phyloP scores from a whole-genome alignment of 2,329 filamentous ascomycete species.

The Zasmidium citrigriseum region DNA sequence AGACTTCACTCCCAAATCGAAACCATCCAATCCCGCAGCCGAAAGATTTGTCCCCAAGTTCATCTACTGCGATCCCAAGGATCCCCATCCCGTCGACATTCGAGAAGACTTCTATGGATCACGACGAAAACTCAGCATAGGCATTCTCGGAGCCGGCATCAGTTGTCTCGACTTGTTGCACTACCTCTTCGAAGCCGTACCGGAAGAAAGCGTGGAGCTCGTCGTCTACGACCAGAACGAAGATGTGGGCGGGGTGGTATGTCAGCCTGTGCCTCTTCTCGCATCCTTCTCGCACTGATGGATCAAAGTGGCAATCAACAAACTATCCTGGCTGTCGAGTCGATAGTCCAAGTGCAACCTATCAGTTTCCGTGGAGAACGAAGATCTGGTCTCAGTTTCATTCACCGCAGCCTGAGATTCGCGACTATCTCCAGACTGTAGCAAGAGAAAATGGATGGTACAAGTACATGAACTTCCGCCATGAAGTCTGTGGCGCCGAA shows the following conservation, averaged over 20 bases:
- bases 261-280: conserved; percentile 6
- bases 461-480: conserved; percentile 18
- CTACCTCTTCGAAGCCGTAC: conserved; percentile 8
- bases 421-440: conserved; percentile 14
- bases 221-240: conserved; percentile 31
- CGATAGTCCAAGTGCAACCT: conserved; percentile 33
- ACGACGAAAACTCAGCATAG: conserved; percentile 14
- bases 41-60: conserved; percentile 7
- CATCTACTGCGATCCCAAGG: conserved; percentile 2
- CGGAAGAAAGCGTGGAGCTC: conserved; percentile 17
- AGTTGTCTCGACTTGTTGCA: conserved; percentile 20
- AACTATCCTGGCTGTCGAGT: conserved; percentile 35
- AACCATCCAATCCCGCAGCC: not conserved
- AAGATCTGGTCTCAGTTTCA: conserved; percentile 21
- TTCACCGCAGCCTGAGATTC: conserved; percentile 14
- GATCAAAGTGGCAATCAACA: conserved; percentile 36
- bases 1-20: not conserved
- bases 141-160: conserved; percentile 20
- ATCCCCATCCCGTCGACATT: conserved; percentile 6
- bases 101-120: conserved; percentile 21
- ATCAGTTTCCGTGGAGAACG: conserved; percentile 36
- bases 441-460: conserved; percentile 19
- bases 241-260: conserved; percentile 33
- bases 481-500: conserved; percentile 13
- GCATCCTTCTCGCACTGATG: not conserved